Percentiles rank a stretch among this genome's conserved stretches.
phyloP scores from a whole-genome alignment of 495 filamentous ascomycete genomes.

The Neurospora sp. region DNA sequence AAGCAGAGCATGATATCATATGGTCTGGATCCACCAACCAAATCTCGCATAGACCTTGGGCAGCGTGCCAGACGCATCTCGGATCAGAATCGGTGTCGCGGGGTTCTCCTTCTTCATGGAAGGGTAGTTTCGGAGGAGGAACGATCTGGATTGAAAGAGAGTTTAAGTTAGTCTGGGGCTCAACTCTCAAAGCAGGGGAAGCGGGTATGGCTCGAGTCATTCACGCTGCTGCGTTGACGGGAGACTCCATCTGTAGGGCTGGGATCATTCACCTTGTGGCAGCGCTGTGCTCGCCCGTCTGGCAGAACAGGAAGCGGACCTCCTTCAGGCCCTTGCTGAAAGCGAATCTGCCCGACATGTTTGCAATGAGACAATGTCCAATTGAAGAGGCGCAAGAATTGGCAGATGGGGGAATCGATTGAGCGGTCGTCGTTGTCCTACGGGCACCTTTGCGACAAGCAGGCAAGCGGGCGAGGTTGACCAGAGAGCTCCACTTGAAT shows the following conservation, averaged over 20 bases:
- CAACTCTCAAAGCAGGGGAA: background rate
- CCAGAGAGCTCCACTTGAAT: slow-evolving; percentile 1
- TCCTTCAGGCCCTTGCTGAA: slow-evolving; percentile 86
- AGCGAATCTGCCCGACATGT: slow-evolving; percentile 86
- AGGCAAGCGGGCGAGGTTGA: slow-evolving; percentile 9
- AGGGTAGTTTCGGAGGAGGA: slow-evolving; percentile 85
- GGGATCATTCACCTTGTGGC: slow-evolving; percentile 57
- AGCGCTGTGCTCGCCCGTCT: slow-evolving; percentile 79
- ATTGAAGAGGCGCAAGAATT: background rate
- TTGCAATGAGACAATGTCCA: slow-evolving; percentile 12
- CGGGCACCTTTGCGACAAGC: background rate
- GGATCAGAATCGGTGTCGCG: slow-evolving; percentile 83
- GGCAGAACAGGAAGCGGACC: slow-evolving; percentile 94
- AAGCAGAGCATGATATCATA: background rate
- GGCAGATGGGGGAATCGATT: slow-evolving; percentile 6
- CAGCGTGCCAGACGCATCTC: slow-evolving; percentile 73
- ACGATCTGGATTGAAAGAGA: slow-evolving; percentile 54
- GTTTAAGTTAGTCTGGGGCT: background rate
- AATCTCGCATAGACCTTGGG: slow-evolving; percentile 90
- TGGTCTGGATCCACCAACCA: slow-evolving; percentile 45
- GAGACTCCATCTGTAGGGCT: background rate
- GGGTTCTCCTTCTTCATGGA: slow-evolving; percentile 99
- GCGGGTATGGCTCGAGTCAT: background rate
- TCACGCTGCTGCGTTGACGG: background rate
- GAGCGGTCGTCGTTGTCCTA: slow-evolving; percentile 5